phyloP scores from a whole-genome alignment of 2,329 filamentous ascomycete genomes.

The Aspergillus vadensis region DNA sequence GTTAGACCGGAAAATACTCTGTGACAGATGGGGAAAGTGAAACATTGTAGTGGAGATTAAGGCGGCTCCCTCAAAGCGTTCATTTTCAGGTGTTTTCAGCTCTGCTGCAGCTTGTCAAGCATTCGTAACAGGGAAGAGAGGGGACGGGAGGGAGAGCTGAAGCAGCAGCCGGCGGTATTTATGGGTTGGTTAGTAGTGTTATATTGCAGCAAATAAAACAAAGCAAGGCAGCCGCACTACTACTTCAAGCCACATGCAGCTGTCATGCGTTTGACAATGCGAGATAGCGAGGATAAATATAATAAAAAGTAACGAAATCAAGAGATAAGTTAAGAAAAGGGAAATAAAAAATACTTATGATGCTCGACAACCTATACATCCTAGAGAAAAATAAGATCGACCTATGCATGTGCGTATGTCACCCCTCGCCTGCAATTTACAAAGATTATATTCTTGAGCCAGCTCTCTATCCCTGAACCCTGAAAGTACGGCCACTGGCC shows the following conservation, averaged over 20 bases:
- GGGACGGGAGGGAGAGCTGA: not conserved
- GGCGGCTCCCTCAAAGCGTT: not conserved
- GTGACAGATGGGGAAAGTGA: not conserved
- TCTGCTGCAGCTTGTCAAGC: not conserved
- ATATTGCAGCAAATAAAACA: not conserved
- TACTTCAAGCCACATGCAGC: slow-evolving; percentile 3
- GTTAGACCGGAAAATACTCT: not conserved
- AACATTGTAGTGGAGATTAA: not conserved
- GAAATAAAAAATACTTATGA: slow-evolving; percentile 1
- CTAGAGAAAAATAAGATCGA: slow-evolving; percentile 10
- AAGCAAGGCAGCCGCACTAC: not conserved
- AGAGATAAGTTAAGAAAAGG: not conserved
- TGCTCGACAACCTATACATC: slow-evolving; percentile 16
- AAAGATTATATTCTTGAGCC: slow-evolving; percentile 26
- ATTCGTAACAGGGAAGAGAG: not conserved
- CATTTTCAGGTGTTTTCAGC: not conserved
- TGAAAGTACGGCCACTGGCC: slow-evolving; percentile 91
- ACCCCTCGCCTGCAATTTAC: slow-evolving; percentile 26
- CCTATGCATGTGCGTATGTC: slow-evolving; percentile 13
- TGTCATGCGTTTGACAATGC: not conserved
- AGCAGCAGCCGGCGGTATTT: not conserved
- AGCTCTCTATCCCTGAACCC: slow-evolving; percentile 54
- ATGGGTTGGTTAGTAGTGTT: not conserved
- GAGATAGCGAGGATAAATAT: not conserved
- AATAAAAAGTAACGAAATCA: not conserved